Percentiles rank a stretch among this genome's conserved stretches.
Evolutionary conservation across 352 stramenopile genomes (phyloP).

Genomic region (Globisporangium canariense): DNA sequence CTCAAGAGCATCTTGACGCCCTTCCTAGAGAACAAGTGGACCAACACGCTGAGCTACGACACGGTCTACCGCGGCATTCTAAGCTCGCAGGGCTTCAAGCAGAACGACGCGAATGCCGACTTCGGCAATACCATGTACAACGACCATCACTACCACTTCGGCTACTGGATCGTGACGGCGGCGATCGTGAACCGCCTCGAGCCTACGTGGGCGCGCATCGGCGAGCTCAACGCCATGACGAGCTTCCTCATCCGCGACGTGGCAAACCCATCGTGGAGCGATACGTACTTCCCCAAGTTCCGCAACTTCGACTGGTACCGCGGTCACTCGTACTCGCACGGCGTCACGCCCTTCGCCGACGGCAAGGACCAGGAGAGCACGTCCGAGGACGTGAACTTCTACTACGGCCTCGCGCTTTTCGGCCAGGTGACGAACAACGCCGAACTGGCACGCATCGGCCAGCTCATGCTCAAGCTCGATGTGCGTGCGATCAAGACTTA

Average conservation of each 20-base stretch:
- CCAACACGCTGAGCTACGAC: slow-evolving; percentile 65
- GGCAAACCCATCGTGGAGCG: slow-evolving; percentile 35
- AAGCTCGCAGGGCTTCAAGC: slow-evolving; percentile 54
- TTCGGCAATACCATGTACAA: slow-evolving; percentile 80
- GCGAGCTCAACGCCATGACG: slow-evolving; percentile 50
- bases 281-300: slow-evolving; percentile 66
- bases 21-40: slow-evolving; percentile 68
- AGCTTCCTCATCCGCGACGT: slow-evolving; percentile 51
- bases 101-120: slow-evolving; percentile 60
- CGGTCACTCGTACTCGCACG: slow-evolving; percentile 72
- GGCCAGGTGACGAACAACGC: slow-evolving; percentile 39
- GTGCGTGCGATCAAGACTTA: slow-evolving; percentile 60
- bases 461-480: slow-evolving; percentile 51
- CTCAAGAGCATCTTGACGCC: slow-evolving; percentile 47
- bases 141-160: slow-evolving; percentile 76
- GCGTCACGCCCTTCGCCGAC: slow-evolving; percentile 49
- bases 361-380: slow-evolving; percentile 73
- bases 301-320: slow-evolving; percentile 68
- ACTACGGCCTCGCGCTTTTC: slow-evolving; percentile 52
- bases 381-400: slow-evolving; percentile 70
- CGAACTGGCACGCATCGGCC: slow-evolving; percentile 37
- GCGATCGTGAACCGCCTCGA: slow-evolving; percentile 70
- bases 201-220: slow-evolving; percentile 49
- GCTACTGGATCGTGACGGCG: slow-evolving; percentile 65
- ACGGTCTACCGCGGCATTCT: slow-evolving; percentile 55